Evolutionary conservation across 2,329 filamentous ascomycete species (phyloP), one percentile per base, ranked within the genome.

Genomic region (Immersiporthe knoxdaviesiana): DNA sequence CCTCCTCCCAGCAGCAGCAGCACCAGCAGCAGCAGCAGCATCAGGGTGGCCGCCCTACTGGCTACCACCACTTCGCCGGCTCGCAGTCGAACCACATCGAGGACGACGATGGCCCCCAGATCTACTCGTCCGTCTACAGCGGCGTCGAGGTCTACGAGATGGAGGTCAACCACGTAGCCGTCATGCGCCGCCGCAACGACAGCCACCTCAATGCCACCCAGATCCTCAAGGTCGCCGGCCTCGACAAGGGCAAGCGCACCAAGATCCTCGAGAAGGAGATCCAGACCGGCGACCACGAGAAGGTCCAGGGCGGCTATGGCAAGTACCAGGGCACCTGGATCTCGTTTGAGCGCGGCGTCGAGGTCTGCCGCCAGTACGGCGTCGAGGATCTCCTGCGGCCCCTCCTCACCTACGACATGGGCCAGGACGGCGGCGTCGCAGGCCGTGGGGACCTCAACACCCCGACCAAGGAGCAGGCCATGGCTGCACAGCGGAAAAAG

Each of bases 281-380:
- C 70, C 89, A 97, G 72, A 96, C 92, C 0, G 96, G 96, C 76
- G 93, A 97, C 77, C 95, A 99, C 79, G 96, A 99, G 79, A 99
- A 99, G 81, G 95, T 99, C 2, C 96, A 99, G 79, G 96, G 96
- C 44, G 96, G 96, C 6, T 99, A 99, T 77, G 96, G 96, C 73
- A 98, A 98, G 83, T 99, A 99, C 77, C 96, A 99, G 83, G 96
- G 96, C 67, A 99, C 96, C 2, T 99, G 96, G 96, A 97, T 99
- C 77, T 93, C 92, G 76, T 98, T 97, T 77, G 92, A 95, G 63
- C 90, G 95, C 71, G 96, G 95, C 1, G 87, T 97, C 60, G 93
- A 97, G 77, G 95, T 99, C 75, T 98, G 96, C 79, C 90, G 92
- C 56, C 88, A 91, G 73, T 91, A 91, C 74, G 88, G 87, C 14